These are phyloP conservation scores for Geotrichum histeridarum DNA, from an alignment of 1,139 yeast species.

Conservation along the genomic window DNA sequence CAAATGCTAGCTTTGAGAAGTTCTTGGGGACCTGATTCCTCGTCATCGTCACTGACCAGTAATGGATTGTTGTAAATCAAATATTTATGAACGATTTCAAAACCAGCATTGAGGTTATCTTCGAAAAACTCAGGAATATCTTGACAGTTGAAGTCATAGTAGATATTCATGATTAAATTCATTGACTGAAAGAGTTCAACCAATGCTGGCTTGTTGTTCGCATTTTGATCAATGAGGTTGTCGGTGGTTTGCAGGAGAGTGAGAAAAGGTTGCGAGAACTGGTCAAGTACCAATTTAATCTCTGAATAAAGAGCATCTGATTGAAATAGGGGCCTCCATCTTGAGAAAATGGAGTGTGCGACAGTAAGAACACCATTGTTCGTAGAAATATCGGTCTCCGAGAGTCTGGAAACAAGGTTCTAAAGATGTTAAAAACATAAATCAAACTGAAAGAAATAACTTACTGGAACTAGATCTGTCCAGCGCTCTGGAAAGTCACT, in stretches of 20 bases:
- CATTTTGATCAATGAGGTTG: conserved; percentile 50
- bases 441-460: conserved; percentile 4
- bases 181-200: conserved; percentile 63
- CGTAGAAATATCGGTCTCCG: conserved; percentile 58
- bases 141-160: conserved; percentile 91
- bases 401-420: conserved; percentile 56
- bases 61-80: conserved; percentile 54
- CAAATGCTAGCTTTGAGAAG: conserved; percentile 77
- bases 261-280: conserved; percentile 79
- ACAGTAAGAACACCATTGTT: conserved; percentile 86
- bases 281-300: conserved; percentile 78
- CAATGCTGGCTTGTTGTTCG: conserved; percentile 44
- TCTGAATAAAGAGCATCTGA: conserved; percentile 86
- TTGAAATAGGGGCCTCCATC: conserved; percentile 94
- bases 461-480: conserved; percentile 66
- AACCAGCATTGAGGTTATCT: conserved; percentile 73
- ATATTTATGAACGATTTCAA: conserved; percentile 79
- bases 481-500: conserved; percentile 91
- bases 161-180: conserved; percentile 67
- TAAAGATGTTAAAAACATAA: conserved; percentile 1
- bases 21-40: conserved; percentile 65
- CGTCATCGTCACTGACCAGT: conserved; percentile 57
- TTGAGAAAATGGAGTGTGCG: conserved; percentile 90
- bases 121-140: conserved; percentile 98
- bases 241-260: conserved; percentile 63